These are phyloP conservation scores for Metarhizium rileyi DNA, from an alignment of 2,329 filamentous ascomycete genomes.

Conservation along the genomic window DNA sequence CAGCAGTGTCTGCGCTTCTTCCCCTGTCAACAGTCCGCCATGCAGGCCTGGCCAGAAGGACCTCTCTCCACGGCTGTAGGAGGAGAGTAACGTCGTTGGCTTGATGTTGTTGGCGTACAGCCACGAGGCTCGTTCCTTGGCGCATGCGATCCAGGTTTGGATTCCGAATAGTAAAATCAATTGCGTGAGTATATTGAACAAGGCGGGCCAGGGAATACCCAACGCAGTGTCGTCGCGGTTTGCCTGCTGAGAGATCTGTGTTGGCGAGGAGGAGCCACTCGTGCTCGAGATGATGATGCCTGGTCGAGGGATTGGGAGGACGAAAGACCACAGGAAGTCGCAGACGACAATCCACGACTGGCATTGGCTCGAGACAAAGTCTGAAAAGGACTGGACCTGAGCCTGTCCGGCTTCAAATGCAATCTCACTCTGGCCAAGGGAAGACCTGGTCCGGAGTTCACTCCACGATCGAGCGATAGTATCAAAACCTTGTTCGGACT, in stretches of 20 bases:
- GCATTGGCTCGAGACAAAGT: not conserved
- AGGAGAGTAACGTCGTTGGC: not conserved
- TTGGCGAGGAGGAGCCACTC: not conserved
- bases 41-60: not conserved
- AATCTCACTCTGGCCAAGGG: not conserved
- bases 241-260: not conserved
- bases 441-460: not conserved
- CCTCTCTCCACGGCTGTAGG: not conserved
- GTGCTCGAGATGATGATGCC: not conserved
- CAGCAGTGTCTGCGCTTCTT: not conserved
- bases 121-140: not conserved
- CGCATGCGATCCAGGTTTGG: not conserved
- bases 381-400: not conserved
- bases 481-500: not conserved
- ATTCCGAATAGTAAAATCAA: not conserved
- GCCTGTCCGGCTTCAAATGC: not conserved
- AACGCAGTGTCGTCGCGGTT: not conserved
- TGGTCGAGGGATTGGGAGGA: not conserved
- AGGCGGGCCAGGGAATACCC: not conserved
- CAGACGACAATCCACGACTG: not conserved
- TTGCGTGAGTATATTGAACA: not conserved
- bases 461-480: not conserved
- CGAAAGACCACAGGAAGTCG: not conserved
- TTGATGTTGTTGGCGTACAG: not conserved
- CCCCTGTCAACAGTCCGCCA: not conserved